phyloP scores from a whole-genome alignment of 2,329 filamentous ascomycete genomes.

The Neofusicoccum kwambonambiense region DNA sequence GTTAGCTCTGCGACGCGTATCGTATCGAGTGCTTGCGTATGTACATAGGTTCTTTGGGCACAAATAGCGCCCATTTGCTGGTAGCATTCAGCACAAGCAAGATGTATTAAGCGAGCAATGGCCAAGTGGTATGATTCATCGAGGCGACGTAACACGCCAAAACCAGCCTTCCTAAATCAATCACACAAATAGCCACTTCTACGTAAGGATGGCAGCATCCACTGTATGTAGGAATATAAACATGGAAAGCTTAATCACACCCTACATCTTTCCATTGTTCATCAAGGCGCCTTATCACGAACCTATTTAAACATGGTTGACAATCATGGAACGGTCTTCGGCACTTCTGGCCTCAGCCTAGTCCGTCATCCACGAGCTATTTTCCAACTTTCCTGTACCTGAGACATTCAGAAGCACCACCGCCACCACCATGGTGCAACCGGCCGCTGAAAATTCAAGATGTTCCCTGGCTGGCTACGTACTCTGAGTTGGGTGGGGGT shows the following conservation, averaged over 20 bases:
- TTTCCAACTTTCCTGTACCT: constrained; percentile 20
- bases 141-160: too few species aligned
- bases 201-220: too few species aligned
- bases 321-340: constrained; percentile 43
- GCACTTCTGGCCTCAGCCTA: constrained; percentile 46
- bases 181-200: not conserved
- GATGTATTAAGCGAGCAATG: not conserved
- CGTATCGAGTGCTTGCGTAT: too few species aligned
- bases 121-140: not conserved
- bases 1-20: not conserved
- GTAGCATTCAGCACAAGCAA: too few species aligned
- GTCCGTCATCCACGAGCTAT: constrained; percentile 43
- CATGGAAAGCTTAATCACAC: not conserved
- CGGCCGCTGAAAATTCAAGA: too few species aligned
- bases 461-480: too few species aligned
- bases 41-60: too few species aligned
- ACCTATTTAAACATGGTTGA: not conserved
- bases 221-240: not conserved
- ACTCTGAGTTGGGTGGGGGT: too few species aligned
- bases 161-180: not conserved
- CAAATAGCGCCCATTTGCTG: too few species aligned
- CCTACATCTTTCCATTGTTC: not conserved
- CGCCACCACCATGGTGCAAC: too few species aligned
- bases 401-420: too few species aligned
- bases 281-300: not conserved